Percentiles rank a stretch among this genome's conserved stretches.
Evolutionary conservation across 2,329 filamentous ascomycete species (phyloP).

Genomic region (Didymellaceae sp.): DNA sequence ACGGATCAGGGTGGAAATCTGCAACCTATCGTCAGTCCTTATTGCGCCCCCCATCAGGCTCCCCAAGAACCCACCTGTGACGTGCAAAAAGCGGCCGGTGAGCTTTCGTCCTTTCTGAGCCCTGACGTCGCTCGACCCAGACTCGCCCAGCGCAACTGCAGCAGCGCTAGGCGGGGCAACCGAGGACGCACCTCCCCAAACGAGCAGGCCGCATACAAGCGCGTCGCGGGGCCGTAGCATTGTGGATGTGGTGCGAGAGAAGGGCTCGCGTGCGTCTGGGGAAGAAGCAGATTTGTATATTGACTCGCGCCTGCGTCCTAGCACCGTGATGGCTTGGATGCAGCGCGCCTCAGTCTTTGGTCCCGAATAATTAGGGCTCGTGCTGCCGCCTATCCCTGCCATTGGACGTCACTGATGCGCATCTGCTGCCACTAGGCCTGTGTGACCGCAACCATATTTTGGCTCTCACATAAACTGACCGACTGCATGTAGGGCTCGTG

Average conservation of each 20-base stretch:
- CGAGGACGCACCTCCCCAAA: slow-evolving; percentile 29
- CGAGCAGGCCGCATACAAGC: slow-evolving; percentile 37
- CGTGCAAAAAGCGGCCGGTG: slow-evolving; percentile 80
- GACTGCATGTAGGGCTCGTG: slow-evolving; percentile 4
- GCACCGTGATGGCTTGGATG: slow-evolving; percentile 31
- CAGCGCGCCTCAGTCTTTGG: slow-evolving; percentile 15
- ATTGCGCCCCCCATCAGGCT: slow-evolving; percentile 1
- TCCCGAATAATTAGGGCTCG: slow-evolving; percentile 26
- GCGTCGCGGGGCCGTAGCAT: slow-evolving; percentile 35
- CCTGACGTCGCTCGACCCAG: slow-evolving; percentile 17
- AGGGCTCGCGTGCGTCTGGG: slow-evolving; percentile 15
- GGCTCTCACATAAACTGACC: background rate
- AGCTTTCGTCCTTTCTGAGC: slow-evolving; percentile 34
- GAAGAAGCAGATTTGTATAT: slow-evolving; percentile 25
- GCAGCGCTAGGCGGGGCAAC: slow-evolving; percentile 38
- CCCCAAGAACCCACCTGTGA: slow-evolving; percentile 71
- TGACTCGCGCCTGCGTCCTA: slow-evolving; percentile 12
- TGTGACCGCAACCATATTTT: slow-evolving; percentile 11
- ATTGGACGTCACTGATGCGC: slow-evolving; percentile 34
- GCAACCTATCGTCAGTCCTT: slow-evolving; percentile 13
- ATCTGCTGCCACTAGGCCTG: slow-evolving; percentile 11
- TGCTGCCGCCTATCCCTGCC: slow-evolving; percentile 24
- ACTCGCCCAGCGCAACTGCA: slow-evolving; percentile 18
- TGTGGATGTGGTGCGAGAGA: slow-evolving; percentile 2
- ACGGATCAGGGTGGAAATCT: slow-evolving; percentile 93